Conservation (phyloP, 805 yeast genomes). For the Lipomyces chichibuensis region DNA sequence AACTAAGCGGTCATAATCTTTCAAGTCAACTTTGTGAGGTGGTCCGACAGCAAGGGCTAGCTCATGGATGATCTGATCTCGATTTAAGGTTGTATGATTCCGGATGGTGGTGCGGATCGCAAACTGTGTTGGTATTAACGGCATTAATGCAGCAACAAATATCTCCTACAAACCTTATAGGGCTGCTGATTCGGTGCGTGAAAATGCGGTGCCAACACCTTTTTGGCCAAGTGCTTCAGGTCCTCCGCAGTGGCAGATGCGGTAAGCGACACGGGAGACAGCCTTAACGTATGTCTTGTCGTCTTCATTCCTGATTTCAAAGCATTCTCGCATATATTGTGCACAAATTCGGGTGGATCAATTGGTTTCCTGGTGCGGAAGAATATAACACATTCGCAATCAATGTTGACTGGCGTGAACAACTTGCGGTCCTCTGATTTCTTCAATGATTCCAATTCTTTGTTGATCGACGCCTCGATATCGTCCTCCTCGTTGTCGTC, state of each 20-base stretch:
- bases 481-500: slow-evolving; percentile 40
- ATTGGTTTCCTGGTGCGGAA: slow-evolving; percentile 79
- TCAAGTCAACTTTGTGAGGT: slow-evolving; percentile 79
- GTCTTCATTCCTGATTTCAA: slow-evolving; percentile 52
- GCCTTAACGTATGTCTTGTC: slow-evolving; percentile 74
- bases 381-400: slow-evolving; percentile 83
- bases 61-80: slow-evolving; percentile 70
- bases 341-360: slow-evolving; percentile 73
- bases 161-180: slow-evolving; percentile 21
- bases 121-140: slow-evolving; percentile 47
- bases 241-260: slow-evolving; percentile 74
- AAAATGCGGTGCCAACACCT: slow-evolving; percentile 70
- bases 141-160: neutral
- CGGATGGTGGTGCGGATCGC: slow-evolving; percentile 82
- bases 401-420: slow-evolving; percentile 63
- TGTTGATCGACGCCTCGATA: slow-evolving; percentile 33
- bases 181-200: slow-evolving; percentile 49
- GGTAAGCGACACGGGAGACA: slow-evolving; percentile 78
- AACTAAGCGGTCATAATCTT: slow-evolving; percentile 74
- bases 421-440: slow-evolving; percentile 46
- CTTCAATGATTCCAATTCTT: slow-evolving; percentile 58
- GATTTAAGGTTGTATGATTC: slow-evolving; percentile 71
- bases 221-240: slow-evolving; percentile 59
- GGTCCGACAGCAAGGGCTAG: slow-evolving; percentile 75
- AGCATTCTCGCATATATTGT: slow-evolving; percentile 64